Evolutionary conservation across 192 early-diverging fungal species (phyloP), one percentile per base, ranked within the genome.

Genomic region (Bifiguratus adelaidae): DNA sequence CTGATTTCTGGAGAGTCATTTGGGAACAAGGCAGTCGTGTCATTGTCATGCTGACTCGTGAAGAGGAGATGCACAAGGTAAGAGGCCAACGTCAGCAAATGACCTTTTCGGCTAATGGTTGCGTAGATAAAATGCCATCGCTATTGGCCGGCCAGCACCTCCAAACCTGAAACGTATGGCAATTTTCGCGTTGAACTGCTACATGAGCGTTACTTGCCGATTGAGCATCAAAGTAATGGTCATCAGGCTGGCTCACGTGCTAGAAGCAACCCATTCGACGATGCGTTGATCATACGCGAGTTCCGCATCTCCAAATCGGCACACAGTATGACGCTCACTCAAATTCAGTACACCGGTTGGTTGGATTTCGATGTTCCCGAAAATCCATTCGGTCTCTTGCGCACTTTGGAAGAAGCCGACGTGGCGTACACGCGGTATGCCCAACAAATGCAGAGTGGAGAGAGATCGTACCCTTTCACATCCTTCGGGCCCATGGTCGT

Each of bases 1-100:
- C 68, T 30, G 95, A 96, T 63, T 97, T 99, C 63, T 99, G 95
- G 95, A 75, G 79, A 47, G 86, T 94, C 69, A 65, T 89, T 6
- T 96, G 92, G 95, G 92, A 99, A 61, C 88, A 95, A 38, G 65
- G 76, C 27, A 67, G 73, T 4, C 50, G 68, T 0, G 82, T 99
- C 4, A 71, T 99, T 29, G 90, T 97, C 2, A 99, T 97, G 94
- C 71, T 99, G 58, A 95, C 96, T 1, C 70, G 75, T 19, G 90
- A 93, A 63, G 78, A 86, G 28, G 96, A 99, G 55, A 76, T 76
- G 56, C 82, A 86, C 4, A 70, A 88, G 48, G 60, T 77, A 16
- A 85, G 46, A 30, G n/a, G 24, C 20, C 32, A 30, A 48, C 9
- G 4, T 44, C 24, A 41, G 22, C 18, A 37, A n/a, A 9, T 7